Evolutionary conservation across 192 early-diverging fungal species (phyloP), one percentile per base, ranked within the genome.

Genomic region (Coemansia sp.): DNA sequence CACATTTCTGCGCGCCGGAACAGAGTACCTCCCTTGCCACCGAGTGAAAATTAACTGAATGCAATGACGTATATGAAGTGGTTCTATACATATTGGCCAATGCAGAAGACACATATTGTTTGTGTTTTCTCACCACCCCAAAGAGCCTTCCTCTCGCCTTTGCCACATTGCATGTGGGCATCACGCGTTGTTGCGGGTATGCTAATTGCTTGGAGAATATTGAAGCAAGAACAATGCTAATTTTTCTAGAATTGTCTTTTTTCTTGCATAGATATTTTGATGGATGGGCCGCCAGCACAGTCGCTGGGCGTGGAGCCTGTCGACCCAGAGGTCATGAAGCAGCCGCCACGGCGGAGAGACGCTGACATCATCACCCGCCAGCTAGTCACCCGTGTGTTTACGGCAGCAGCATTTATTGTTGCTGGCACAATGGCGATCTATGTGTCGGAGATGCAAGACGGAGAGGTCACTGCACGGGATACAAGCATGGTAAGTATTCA

Each of bases 201-300:
- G 31, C 31, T 47, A 47, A 47, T 47, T 47, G 43, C 43, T n/a
- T 47, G 43, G 43, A 47, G 43, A n/a, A 12, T 35, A 35, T 35
- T 35, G 31, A 35, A 35, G 31, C 31, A 35, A 21, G 21, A 21
- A 35, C 31, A 35, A 35, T 35, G 31, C 31, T 35, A 35, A 35
- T 1, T 35, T 35, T 35, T 35, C 31, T 35, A 35, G 31, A 35
- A 35, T 35, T 35, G 31, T 68, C 9, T 50, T 49, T 38, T 22
- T 54, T 56, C 31, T 54, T 69, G 94, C 93, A 49, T 62, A 62
- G 61, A 98, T 70, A 98, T 98, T 63, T 87, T 98, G 47, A 97
- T 96, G 90, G 96, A 98, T 69, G 96, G 96, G 7, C 96, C 96
- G 26, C 95, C 96, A 8, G 96, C 96, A 9, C 96, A 98, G 83